These are phyloP conservation scores for Ustilago bromivora DNA, from an alignment of 1,284 basidiomycete genomes.

Conservation along the genomic window DNA sequence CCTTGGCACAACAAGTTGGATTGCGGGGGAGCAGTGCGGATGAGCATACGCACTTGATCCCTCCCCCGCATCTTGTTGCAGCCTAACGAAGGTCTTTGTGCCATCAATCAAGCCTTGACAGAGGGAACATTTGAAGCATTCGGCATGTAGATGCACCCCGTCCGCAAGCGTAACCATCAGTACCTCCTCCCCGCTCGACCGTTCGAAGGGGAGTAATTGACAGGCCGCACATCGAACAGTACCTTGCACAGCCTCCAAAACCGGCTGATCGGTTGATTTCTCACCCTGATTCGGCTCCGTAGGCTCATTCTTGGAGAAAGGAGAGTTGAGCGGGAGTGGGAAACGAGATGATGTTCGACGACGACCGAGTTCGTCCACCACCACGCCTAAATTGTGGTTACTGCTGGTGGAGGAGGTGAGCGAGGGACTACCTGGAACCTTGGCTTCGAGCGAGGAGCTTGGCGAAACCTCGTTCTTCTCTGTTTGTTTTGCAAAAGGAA, in stretches of 20 bases:
- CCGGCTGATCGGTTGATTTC: slow-evolving; percentile 3
- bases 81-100: slow-evolving; percentile 40
- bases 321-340: slow-evolving; percentile 31
- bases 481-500: background rate
- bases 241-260: slow-evolving; percentile 24
- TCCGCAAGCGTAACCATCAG: slow-evolving; percentile 49
- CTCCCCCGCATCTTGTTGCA: slow-evolving; percentile 4
- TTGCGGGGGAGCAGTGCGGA: slow-evolving; percentile 28
- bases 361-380: background rate
- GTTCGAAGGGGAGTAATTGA: slow-evolving; percentile 50
- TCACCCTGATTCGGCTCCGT: slow-evolving; percentile 19
- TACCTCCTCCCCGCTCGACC: slow-evolving; percentile 22
- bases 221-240: slow-evolving; percentile 35
- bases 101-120: slow-evolving; percentile 48
- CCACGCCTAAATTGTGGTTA: background rate
- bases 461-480: background rate
- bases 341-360: slow-evolving; percentile 28
- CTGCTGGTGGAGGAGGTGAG: background rate
- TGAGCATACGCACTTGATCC: slow-evolving; percentile 30
- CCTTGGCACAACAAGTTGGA: slow-evolving; percentile 10
- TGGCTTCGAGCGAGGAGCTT: slow-evolving; percentile 11
- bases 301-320: slow-evolving; percentile 4
- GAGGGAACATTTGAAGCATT: slow-evolving; percentile 54
- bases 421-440: slow-evolving; percentile 35
- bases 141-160: slow-evolving; percentile 42